A percentile compares a stretch with the other conserved stretches of the same genome.
Conservation (phyloP, 495 filamentous ascomycete genomes). For the Penicillium pulvis region DNA sequence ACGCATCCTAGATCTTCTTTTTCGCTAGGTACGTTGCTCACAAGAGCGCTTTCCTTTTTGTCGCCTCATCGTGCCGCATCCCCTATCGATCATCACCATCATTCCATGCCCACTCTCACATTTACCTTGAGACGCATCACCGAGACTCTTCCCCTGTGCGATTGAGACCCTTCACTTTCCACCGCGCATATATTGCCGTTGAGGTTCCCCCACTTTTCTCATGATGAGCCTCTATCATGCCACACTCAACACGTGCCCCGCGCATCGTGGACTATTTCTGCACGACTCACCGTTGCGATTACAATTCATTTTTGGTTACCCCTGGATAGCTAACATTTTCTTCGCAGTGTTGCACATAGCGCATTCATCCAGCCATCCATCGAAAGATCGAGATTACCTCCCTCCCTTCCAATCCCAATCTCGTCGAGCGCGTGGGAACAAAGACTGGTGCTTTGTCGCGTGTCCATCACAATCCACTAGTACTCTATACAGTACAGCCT, state of each 20-base stretch:
- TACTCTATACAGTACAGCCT: constrained; percentile 13
- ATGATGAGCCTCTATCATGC: constrained; percentile 27
- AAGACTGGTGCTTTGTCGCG: constrained; percentile 29
- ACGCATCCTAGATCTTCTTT: constrained; percentile 15
- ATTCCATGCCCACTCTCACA: neutral
- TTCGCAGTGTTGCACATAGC: constrained; percentile 22
- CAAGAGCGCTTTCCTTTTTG: constrained; percentile 1
- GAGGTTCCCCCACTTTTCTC: constrained; percentile 16
- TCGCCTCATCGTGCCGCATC: constrained; percentile 3
- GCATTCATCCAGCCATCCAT: constrained; percentile 17
- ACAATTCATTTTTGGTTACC: neutral
- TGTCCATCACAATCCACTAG: neutral
- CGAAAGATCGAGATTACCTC: constrained; percentile 18
- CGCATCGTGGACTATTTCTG: constrained; percentile 9
- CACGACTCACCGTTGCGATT: constrained; percentile 2
- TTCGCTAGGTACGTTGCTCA: constrained; percentile 9
- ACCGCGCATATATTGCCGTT: neutral
- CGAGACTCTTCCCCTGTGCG: neutral
- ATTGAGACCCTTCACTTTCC: constrained; percentile 5
- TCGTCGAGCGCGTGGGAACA: constrained; percentile 17
- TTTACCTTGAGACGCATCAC: neutral
- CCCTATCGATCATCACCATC: neutral
- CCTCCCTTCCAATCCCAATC: constrained; percentile 3
- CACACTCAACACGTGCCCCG: constrained; percentile 20
- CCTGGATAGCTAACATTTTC: constrained; percentile 10